A percentile compares a stretch with the other conserved stretches of the same genome.
Evolutionary conservation across 495 filamentous ascomycete species (phyloP).

Genomic region (Neurospora cerealis): DNA sequence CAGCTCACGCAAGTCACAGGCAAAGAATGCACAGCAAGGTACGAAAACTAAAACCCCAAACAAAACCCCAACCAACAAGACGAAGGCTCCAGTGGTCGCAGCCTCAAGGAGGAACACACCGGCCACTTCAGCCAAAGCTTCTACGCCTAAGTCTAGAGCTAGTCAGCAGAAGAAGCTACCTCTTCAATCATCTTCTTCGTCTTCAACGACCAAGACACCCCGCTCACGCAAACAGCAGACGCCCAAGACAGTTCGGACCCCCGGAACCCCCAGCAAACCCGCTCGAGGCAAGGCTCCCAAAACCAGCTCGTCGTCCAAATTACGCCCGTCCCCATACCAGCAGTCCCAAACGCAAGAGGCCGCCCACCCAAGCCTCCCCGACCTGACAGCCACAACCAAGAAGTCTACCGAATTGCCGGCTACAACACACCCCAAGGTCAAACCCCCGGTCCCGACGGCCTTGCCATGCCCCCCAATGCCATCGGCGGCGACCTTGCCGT

Average conservation of each 20-base stretch:
- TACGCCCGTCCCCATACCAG: neutral
- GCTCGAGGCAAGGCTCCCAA: neutral
- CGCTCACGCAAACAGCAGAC: conserved; percentile 12
- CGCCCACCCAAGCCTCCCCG: conserved; percentile 6
- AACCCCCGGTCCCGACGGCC: neutral
- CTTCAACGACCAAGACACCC: neutral
- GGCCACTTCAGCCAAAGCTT: neutral
- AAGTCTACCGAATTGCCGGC: neutral
- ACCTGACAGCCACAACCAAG: conserved; percentile 2
- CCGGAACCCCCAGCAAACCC: neutral
- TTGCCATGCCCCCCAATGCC: neutral
- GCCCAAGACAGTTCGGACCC: neutral
- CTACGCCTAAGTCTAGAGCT: neutral
- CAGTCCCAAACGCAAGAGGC: neutral
- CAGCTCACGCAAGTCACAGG: conserved; percentile 5
- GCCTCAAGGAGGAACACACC: neutral
- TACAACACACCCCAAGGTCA: conserved; percentile 1
- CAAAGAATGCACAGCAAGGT: neutral
- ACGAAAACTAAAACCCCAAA: neutral
- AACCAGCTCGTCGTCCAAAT: neutral
- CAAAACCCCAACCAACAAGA: neutral
- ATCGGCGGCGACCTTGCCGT: conserved; percentile 1
- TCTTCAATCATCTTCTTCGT: conserved; percentile 1
- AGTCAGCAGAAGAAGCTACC: neutral
- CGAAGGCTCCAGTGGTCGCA: neutral